Percentiles rank a stretch among this genome's conserved stretches.
Conservation (phyloP, 2,329 filamentous ascomycete species). For the Didymellaceae sp. region DNA sequence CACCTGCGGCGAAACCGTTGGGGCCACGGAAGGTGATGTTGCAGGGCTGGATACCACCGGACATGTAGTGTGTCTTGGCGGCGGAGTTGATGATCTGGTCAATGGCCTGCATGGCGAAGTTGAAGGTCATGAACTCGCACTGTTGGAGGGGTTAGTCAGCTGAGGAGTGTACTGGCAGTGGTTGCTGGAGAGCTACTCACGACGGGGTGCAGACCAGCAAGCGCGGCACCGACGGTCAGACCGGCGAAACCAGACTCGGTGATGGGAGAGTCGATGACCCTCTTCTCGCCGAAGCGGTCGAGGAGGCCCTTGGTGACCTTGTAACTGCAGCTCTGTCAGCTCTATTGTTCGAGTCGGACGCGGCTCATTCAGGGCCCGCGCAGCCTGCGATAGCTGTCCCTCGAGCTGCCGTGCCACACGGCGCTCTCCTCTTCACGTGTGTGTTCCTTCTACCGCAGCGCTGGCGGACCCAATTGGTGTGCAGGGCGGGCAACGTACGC, state of each 20-base stretch:
- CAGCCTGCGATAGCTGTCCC: slow-evolving; percentile 7
- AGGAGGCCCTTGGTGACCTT: slow-evolving; percentile 98
- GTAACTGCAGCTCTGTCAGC: slow-evolving; percentile 67
- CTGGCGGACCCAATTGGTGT: slow-evolving; percentile 17
- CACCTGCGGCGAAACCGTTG: slow-evolving; percentile 96
- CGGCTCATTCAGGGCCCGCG: not conserved
- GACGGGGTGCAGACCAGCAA: slow-evolving; percentile 91
- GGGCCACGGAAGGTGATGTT: slow-evolving; percentile 99
- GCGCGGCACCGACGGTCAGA: slow-evolving; percentile 90
- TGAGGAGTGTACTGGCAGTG: not conserved
- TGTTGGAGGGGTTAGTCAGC: slow-evolving; percentile 48
- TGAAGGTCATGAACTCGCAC: slow-evolving; percentile 99
- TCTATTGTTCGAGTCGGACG: not conserved
- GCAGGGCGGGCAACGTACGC: slow-evolving; percentile 61
- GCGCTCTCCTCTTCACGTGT: not conserved
- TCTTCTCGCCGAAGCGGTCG: slow-evolving; percentile 95
- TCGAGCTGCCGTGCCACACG: not conserved
- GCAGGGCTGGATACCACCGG: slow-evolving; percentile 97
- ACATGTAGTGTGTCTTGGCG: slow-evolving; percentile 99
- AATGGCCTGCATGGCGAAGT: slow-evolving; percentile 99
- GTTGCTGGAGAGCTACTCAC: slow-evolving; percentile 62
- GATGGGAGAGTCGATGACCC: slow-evolving; percentile 98
- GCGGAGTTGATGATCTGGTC: slow-evolving; percentile 99
- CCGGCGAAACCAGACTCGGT: slow-evolving; percentile 96
- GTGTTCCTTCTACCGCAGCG: slow-evolving; percentile 8